These are phyloP conservation scores for Podospora appendiculata DNA, from an alignment of 495 filamentous ascomycete species.

Conservation along the genomic window DNA sequence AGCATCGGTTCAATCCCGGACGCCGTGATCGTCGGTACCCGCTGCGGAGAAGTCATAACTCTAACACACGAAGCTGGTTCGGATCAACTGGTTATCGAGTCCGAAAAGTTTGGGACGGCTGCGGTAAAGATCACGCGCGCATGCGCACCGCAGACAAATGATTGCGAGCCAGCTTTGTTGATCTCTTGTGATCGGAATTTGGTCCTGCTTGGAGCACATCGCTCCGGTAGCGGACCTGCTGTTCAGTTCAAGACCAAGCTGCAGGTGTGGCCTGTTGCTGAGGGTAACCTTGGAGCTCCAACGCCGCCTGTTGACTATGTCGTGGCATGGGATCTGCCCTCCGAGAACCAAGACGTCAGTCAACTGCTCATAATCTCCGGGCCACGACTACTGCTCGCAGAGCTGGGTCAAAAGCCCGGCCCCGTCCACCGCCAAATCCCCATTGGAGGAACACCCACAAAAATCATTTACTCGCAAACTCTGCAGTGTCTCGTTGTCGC, in stretches of 20 bases:
- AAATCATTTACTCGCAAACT: constrained; percentile 44
- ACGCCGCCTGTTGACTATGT: constrained; percentile 22
- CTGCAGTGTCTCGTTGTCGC: constrained; percentile 47
- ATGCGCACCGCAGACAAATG: background rate
- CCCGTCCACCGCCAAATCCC: constrained; percentile 45
- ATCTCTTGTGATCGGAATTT: constrained; percentile 23
- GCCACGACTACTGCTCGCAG: constrained; percentile 39
- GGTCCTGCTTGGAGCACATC: constrained; percentile 4
- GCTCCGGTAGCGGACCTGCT: background rate
- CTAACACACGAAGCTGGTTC: constrained; percentile 5
- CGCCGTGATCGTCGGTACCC: constrained; percentile 30
- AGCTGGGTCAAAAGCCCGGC: constrained; percentile 37
- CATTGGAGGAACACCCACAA: constrained; percentile 41
- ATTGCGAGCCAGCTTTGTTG: constrained; percentile 9
- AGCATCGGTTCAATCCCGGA: constrained; percentile 21
- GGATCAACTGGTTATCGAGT: constrained; percentile 1
- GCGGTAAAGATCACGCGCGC: constrained; percentile 14
- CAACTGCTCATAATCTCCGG: constrained; percentile 34
- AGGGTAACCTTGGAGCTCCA: constrained; percentile 19
- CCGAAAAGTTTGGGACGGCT: constrained; percentile 20
- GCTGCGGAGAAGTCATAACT: constrained; percentile 36
- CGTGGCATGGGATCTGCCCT: constrained; percentile 21
- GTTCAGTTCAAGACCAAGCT: constrained; percentile 9
- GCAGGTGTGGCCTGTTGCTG: constrained; percentile 34
- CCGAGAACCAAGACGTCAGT: constrained; percentile 12